These are phyloP conservation scores for Nymphaea colorata DNA, from an alignment of 164 flowering plant genomes.

Conservation along the genomic window DNA sequence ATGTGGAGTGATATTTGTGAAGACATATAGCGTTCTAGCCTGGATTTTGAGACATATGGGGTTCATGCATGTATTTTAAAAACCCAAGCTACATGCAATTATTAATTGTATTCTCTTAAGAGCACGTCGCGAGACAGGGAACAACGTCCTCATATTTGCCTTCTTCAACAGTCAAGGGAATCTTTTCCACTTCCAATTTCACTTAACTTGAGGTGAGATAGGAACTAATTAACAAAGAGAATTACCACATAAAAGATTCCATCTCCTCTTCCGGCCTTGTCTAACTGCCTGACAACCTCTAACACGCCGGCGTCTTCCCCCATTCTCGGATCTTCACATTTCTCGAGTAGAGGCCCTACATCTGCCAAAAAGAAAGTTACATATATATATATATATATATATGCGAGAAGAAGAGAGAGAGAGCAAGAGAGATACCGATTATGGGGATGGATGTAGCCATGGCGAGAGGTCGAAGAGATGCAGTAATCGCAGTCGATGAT, in stretches of 20 bases:
- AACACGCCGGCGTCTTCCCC: slow-evolving; percentile 22
- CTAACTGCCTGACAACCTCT: slow-evolving; percentile 54
- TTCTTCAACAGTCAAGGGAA: neutral
- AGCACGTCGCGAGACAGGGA: too few species aligned
- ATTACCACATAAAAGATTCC: slow-evolving; percentile 44
- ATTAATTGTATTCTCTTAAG: too few species aligned
- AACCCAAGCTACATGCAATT: too few species aligned
- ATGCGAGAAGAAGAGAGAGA: neutral
- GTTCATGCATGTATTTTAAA: too few species aligned
- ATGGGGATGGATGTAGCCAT: slow-evolving; percentile 28
- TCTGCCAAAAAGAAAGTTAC: too few species aligned
- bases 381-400: too few species aligned
- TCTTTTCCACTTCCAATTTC: too few species aligned
- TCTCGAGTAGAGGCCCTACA: slow-evolving; percentile 10
- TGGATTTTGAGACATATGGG: too few species aligned
- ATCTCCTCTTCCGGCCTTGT: slow-evolving; percentile 67
- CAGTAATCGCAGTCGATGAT: too few species aligned
- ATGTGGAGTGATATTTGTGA: too few species aligned
- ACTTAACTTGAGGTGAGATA: neutral
- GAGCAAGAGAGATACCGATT: slow-evolving; percentile 24
- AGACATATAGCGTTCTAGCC: too few species aligned
- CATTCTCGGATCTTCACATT: slow-evolving; percentile 1
- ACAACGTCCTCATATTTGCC: neutral
- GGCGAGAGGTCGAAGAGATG: too few species aligned
- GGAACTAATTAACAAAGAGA: neutral